Evolutionary conservation across 257 asterid genomes (phyloP), one percentile per base, ranked within the genome.

Genomic region (Penstemon davidsonii): DNA sequence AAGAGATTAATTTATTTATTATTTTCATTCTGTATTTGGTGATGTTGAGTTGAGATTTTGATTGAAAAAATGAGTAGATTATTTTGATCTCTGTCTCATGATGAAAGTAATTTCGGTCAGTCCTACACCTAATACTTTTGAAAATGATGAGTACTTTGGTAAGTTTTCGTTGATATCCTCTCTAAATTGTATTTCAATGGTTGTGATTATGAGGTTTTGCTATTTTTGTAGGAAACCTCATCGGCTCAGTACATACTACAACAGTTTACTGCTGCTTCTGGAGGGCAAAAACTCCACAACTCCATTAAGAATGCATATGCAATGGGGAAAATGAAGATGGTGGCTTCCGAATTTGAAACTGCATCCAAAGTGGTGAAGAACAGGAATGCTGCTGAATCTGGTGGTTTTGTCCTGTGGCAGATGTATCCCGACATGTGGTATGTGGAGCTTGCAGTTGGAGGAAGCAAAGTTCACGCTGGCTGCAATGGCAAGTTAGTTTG

Each of bases 401-500:
- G 97, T 58, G 86, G 97, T 15, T 87, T 88, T 69, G 87, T 87
- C 40, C 82, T 90, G 65, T 90, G 96, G 96, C 96, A 89, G 69
- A 89, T 87, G 96, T 77, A 85, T 61, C 96, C 95, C 4, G 89
- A 81, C 61, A 89, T 85, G 93, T 87, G 95, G 96, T 90, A 85
- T 62, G 93, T 87, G 52, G 96, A 90, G 86, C 90, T 89, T 19
- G 88, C 95, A 4, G 92, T 81, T 52, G 96, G 95, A 3, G 95
- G 88, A 13, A 87, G 95, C 83, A 85, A 87, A 69, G 93, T 88
- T 36, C 96, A 78, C 36, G 97, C 97, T 0, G 96, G 97, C 11
- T 88, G 97, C 73, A 90, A 90, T 42, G 95, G 97, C 11, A 82
- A 88, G 68, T 84, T 86, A 19, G 97, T 90, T 0, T 88, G 97